Conservation (phyloP, 2,329 filamentous ascomycete species). For the Talaromyces sp. region DNA sequence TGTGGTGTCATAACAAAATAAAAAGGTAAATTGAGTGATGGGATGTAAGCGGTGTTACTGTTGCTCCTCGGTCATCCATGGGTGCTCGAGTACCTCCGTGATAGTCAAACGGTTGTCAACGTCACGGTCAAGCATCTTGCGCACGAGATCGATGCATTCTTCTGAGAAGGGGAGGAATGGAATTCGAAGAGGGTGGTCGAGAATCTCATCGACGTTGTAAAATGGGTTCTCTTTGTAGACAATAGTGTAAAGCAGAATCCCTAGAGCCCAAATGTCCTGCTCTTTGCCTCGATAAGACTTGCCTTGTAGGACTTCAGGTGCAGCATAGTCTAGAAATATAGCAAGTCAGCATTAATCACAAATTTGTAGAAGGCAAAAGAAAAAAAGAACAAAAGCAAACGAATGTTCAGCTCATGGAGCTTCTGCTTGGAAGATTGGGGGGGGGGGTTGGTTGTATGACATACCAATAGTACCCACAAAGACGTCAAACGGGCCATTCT, state of each 20-base stretch:
- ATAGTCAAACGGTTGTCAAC: constrained; percentile 83
- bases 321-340: constrained; percentile 77
- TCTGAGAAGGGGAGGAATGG: constrained; percentile 71
- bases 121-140: constrained; percentile 89
- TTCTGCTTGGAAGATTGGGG: too few species aligned
- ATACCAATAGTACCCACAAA: constrained; percentile 98
- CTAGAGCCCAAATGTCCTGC: constrained; percentile 97
- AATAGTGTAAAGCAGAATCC: constrained; percentile 96
- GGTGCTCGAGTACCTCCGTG: constrained; percentile 80
- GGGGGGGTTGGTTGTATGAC: constrained; percentile 38
- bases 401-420: too few species aligned
- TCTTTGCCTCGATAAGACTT: constrained; percentile 92
- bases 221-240: constrained; percentile 99
- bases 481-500: constrained; percentile 96
- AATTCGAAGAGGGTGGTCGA: constrained; percentile 91
- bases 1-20: constrained; percentile 17
- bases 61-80: constrained; percentile 63
- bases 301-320: constrained; percentile 94
- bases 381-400: too few species aligned
- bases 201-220: constrained; percentile 98
- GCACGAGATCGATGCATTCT: constrained; percentile 87
- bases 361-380: not conserved
- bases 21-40: not conserved
- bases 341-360: not conserved
- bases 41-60: not conserved